Percentiles rank a stretch among this genome's conserved stretches.
phyloP scores from a whole-genome alignment of 805 yeast genomes.

The Metschnikowia lachancei region DNA sequence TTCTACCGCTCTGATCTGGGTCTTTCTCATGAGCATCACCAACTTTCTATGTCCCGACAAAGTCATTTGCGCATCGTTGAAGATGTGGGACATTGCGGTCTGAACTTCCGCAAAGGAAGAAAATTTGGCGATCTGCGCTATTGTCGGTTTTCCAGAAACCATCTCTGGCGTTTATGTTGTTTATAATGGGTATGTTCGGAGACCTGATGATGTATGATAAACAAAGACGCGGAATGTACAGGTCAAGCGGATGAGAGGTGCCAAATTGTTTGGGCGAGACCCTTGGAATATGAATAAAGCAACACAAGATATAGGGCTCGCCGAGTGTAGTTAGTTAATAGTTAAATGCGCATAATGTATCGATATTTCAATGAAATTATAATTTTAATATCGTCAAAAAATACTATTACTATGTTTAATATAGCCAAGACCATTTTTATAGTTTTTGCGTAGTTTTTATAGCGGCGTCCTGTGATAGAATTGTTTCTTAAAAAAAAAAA shows the following conservation, averaged over 20 bases:
- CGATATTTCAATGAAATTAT: too few species aligned
- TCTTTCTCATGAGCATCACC: constrained; percentile 56
- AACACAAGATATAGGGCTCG: too few species aligned
- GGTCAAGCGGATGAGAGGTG: not conserved
- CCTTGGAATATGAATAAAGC: too few species aligned
- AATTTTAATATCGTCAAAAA: too few species aligned
- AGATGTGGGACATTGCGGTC: constrained; percentile 58
- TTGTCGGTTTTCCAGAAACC: constrained; percentile 17
- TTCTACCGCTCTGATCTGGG: constrained; percentile 54
- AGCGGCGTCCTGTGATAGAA: too few species aligned
- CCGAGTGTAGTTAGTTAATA: too few species aligned
- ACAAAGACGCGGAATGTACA: constrained; percentile 10
- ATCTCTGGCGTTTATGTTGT: constrained; percentile 23
- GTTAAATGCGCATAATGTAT: too few species aligned
- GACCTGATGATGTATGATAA: constrained; percentile 11
- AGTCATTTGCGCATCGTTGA: constrained; percentile 75
- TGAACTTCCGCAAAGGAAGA: constrained; percentile 11
- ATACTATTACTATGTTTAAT: too few species aligned
- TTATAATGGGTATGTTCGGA: constrained; percentile 69
- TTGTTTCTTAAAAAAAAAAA: too few species aligned
- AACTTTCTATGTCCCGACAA: constrained; percentile 77
- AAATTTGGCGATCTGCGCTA: constrained; percentile 12
- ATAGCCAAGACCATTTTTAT: too few species aligned
- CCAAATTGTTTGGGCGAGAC: not conserved
- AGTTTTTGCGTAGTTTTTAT: too few species aligned